A percentile compares a stretch with the other conserved stretches of the same genome.
Evolutionary conservation across 257 asterid species (phyloP).

Genomic region (Fraxinus excelsior): DNA sequence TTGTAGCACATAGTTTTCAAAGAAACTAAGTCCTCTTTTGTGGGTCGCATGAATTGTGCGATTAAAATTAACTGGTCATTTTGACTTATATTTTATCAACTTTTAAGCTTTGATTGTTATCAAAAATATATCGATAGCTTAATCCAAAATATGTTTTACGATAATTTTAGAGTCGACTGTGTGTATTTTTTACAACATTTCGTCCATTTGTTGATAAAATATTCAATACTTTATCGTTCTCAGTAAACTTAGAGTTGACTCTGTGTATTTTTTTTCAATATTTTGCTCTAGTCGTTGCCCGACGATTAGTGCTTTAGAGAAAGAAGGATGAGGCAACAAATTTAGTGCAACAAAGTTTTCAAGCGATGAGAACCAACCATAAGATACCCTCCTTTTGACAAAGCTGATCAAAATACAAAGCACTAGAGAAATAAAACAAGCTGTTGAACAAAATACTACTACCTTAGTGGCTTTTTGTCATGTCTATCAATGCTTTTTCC

Average conservation of each 20-base stretch:
- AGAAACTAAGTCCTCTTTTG: too few relatives aligned
- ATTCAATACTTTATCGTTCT: too few relatives aligned
- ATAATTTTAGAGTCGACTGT: too few relatives aligned
- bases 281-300: neutral
- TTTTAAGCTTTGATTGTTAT: too few relatives aligned
- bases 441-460: neutral
- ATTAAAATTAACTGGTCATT: too few relatives aligned
- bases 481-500: neutral
- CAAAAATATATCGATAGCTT: too few relatives aligned
- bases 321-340: conserved; percentile 1
- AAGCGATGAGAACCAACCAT: neutral
- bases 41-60: too few relatives aligned
- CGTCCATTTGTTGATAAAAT: too few relatives aligned
- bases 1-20: too few relatives aligned
- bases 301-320: neutral
- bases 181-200: too few relatives aligned
- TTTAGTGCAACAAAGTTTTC: neutral
- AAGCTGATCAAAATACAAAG: neutral
- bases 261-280: neutral
- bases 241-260: neutral
- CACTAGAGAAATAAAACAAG: neutral
- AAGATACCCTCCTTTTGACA: neutral
- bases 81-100: too few relatives aligned
- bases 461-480: neutral
- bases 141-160: too few relatives aligned